Base-by-base conservation (phyloP, 177 flowering plant genomes). In the Tripterygium wilfordii region DNA sequence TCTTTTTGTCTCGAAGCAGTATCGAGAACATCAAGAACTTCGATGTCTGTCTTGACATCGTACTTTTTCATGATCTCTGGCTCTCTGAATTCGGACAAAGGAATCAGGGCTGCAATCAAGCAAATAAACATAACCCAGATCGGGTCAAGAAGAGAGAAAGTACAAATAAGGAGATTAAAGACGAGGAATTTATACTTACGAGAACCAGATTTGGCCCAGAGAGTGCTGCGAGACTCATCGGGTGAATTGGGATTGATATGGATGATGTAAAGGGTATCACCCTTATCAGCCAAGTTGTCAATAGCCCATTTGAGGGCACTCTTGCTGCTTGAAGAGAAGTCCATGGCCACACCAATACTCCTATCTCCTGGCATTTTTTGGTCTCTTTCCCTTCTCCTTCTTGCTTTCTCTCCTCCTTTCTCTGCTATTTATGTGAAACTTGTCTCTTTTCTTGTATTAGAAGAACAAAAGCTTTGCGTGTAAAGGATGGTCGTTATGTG, bases 291-390 rank as follows among this genome's bases (percentile, higher is more conserved):
- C 44, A 79, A 58, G 44, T 77, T 79, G 19, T 72, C 67, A 6
- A 74, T 53, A 1, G 78, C 75, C 82, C 85, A 79, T 40, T 45
- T 38, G 8, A 79, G 71, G 19, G 82, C 85, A 14, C 20, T 36
- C 47, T 69, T 79, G 78, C 85, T 79, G 71, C 82, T 74, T 36
- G 35, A 42, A 0, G 85, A 79, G 70, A 77, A 79, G 33, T 79
- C 85, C 76, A 79, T 54, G 17, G 85, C 82, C 47, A 79, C 76
- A 0, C 82, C 82, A 0, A 77, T 60, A 19, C 50, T 71, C 62
- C 72, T 58, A 37, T 67, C 76, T 10, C 58, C 53, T 53, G 26
- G 43, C 76, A 72, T 76, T 24, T 56, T 54, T 14, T 5, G 17
- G 16, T 21, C 10, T 28, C 14, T 30, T 30, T 39, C 14, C 40